Conservation (phyloP, 2,329 filamentous ascomycete genomes). For the Eurotiales sp. region DNA sequence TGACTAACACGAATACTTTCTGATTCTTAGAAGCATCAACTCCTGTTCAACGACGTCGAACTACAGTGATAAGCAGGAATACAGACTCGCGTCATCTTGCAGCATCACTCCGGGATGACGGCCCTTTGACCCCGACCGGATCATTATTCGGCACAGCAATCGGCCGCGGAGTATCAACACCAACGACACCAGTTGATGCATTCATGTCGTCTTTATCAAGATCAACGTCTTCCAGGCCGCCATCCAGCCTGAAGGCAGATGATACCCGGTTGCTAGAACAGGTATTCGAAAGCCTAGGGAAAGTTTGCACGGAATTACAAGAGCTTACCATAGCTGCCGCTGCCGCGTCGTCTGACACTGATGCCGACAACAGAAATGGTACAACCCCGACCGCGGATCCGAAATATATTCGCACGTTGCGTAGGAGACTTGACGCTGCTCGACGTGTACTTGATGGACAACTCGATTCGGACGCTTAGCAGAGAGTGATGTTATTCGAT, state of each 20-base stretch:
- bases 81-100: constrained; percentile 3
- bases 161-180: constrained; percentile 10
- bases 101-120: not conserved
- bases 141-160: not conserved
- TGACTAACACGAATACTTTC: constrained; percentile 19
- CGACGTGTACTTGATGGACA: constrained; percentile 69
- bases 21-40: constrained; percentile 24
- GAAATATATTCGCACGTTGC: constrained; percentile 59
- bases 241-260: constrained; percentile 44
- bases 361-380: constrained; percentile 14
- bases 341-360: constrained; percentile 48
- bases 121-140: constrained; percentile 11
- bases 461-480: constrained; percentile 37
- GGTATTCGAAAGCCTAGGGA: constrained; percentile 48
- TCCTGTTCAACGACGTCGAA: constrained; percentile 13
- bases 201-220: constrained; percentile 16
- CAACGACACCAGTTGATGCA: constrained; percentile 15
- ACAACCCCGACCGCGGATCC: constrained; percentile 34
- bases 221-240: constrained; percentile 6
- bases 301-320: constrained; percentile 51
- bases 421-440: constrained; percentile 71
- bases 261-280: constrained; percentile 56
- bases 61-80: constrained; percentile 8
- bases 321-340: constrained; percentile 26
- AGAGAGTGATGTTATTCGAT: not conserved